Evolutionary conservation across 2,329 filamentous ascomycete genomes (phyloP), one percentile per base, ranked within the genome.

Genomic region (Chrysoporthe deuterocubensis): DNA sequence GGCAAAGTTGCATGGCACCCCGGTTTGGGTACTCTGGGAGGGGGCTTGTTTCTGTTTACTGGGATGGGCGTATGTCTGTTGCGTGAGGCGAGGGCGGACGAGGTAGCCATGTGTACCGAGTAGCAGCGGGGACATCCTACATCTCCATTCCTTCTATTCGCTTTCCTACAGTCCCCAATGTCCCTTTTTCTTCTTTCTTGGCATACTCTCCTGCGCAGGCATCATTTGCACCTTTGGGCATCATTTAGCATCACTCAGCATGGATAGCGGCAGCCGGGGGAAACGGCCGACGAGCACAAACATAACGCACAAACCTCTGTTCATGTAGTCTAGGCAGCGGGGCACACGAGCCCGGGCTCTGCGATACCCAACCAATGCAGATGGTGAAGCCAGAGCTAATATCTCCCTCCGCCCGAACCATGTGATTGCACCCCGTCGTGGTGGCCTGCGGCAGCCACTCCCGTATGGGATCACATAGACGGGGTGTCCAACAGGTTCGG

Each of bases 231-330:
- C 18, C 26, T 50, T 67, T 58, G 58, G 50, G 61, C 62, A 65
- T 64, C 65, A 67, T 65, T 65, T 67, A 64, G 65, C 67, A 67
- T 61, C 44, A 64, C 34, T 46, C 62, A 69, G 67, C 67, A 69
- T 67, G 61, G 32, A 60, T 65, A 68, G 65, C 56, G 44, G 59
- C 46, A 50, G 54, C 64, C 64, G 32, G 32, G 34, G 56, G 26
- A 26, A 62, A 40, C 9, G 43, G 59, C 59, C 59, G 26, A 40
- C 21, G 18, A 50, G 44, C 44, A 37, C 46, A 52, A 32, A 69
- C 32, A 63, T 40, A 34, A 34, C 13, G 48, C 44, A 34, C n/a
- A 34, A 26, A 26, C 14, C 9, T 54, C 11, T 42, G 43, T 37
- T 50, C n/a, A 50, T 46, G 43, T 37, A 50, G 44, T n/a, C 34